Evolutionary conservation across 1,139 yeast genomes (phyloP).

Genomic region (Candida albicans): DNA sequence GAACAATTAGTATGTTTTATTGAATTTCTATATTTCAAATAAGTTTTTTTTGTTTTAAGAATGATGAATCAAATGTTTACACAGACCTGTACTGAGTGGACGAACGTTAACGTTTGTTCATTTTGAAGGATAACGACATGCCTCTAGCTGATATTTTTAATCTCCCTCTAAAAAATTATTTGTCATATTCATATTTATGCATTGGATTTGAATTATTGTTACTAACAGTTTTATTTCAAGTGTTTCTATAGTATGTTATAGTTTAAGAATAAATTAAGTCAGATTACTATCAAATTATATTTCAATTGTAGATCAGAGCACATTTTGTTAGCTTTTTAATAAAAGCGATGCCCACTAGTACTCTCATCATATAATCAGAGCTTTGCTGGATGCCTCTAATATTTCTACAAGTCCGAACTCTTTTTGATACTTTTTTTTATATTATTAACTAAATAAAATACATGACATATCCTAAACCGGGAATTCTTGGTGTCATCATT

Average conservation of each 20-base stretch:
- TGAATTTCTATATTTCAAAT: neutral
- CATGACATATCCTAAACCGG: conserved; percentile 4
- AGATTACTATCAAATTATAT: no score
- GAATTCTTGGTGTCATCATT: neutral
- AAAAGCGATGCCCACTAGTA: no score
- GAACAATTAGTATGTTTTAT: neutral
- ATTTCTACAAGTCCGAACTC: neutral
- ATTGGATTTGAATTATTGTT: neutral
- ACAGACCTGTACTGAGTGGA: conserved; percentile 63
- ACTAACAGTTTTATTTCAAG: neutral
- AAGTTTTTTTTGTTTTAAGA: neutral
- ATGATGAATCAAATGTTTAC: conserved; percentile 28
- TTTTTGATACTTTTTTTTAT: conserved; percentile 1
- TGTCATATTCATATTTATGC: neutral
- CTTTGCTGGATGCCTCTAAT: no score
- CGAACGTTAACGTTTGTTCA: conserved; percentile 5
- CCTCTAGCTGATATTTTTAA: conserved; percentile 30
- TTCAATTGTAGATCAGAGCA: no score
- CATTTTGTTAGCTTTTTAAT: no score
- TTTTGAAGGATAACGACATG: conserved; percentile 42
- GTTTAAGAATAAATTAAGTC: no score
- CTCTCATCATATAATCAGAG: no score
- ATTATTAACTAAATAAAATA: conserved; percentile 6
- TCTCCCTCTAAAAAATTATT: conserved; percentile 11
- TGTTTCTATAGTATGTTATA: neutral